Evolutionary conservation across 1,284 basidiomycete species (phyloP).

Genomic region (Pseudozyma hubeiensis): DNA sequence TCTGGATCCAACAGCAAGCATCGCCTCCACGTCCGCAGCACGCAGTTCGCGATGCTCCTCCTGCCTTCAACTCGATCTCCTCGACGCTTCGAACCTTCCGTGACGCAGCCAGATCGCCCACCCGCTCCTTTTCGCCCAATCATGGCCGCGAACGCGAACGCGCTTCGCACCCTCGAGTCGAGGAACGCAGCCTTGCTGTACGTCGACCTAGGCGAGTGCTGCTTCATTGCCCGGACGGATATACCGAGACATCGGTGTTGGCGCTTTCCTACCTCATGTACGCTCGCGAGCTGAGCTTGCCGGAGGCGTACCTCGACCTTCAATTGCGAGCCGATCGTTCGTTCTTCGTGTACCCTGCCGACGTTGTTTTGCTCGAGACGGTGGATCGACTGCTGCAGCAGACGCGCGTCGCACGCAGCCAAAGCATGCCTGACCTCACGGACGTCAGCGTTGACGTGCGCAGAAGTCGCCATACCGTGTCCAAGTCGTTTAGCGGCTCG

Average conservation of each 20-base stretch:
- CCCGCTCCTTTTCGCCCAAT: slow-evolving; percentile 33
- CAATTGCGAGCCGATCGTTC: slow-evolving; percentile 75
- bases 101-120: slow-evolving; percentile 25
- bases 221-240: slow-evolving; percentile 68
- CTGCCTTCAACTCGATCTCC: slow-evolving; percentile 19
- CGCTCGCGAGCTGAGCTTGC: slow-evolving; percentile 76
- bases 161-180: slow-evolving; percentile 9
- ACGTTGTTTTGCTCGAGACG: slow-evolving; percentile 80
- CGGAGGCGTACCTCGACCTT: slow-evolving; percentile 84
- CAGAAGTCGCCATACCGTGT: slow-evolving; percentile 17
- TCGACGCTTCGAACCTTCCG: slow-evolving; percentile 32
- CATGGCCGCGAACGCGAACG: slow-evolving; percentile 24
- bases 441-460: slow-evolving; percentile 11
- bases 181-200: not conserved
- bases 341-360: slow-evolving; percentile 93
- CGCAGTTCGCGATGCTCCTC: slow-evolving; percentile 8
- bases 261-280: slow-evolving; percentile 91
- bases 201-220: slow-evolving; percentile 50
- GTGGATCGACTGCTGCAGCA: slow-evolving; percentile 75
- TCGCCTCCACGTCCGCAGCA: slow-evolving; percentile 13
- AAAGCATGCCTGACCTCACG: slow-evolving; percentile 10
- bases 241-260: slow-evolving; percentile 88
- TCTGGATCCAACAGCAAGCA: slow-evolving; percentile 68
- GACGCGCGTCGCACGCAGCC: slow-evolving; percentile 15
- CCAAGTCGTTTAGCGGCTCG: slow-evolving; percentile 34